Conservation (phyloP, 148 eudicot genomes). For the Fagopyrum esculentum region DNA sequence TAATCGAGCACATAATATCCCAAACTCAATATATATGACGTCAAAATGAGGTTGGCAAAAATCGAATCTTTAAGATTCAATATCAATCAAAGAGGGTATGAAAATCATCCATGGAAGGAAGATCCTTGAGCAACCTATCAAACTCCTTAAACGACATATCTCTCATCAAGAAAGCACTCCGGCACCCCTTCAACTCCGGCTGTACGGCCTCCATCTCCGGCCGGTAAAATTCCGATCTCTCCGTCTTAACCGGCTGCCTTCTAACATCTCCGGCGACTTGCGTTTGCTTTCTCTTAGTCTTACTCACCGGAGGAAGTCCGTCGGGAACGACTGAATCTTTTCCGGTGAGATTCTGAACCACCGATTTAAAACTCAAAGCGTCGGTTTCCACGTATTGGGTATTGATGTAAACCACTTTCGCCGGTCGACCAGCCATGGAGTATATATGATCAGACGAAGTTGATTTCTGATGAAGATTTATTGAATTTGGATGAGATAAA, state of each 20-base stretch:
- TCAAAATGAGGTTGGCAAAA: background rate
- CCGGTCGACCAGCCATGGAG: constrained; percentile 12
- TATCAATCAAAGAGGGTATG: constrained; percentile 18
- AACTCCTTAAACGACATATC: constrained; percentile 37
- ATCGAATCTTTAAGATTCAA: background rate
- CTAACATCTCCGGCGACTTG: background rate
- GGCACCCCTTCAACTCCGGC: background rate
- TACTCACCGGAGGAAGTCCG: background rate
- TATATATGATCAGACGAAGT: background rate
- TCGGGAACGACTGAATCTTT: constrained; percentile 29
- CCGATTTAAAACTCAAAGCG: constrained; percentile 65
- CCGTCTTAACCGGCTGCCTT: background rate
- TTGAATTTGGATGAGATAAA: background rate
- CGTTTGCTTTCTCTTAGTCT: background rate
- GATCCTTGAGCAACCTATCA: constrained; percentile 33
- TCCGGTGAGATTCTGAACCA: constrained; percentile 77
- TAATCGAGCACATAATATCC: background rate
- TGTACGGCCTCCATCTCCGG: background rate
- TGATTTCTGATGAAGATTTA: background rate
- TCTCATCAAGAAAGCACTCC: constrained; percentile 17
- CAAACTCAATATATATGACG: background rate
- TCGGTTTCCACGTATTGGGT: constrained; percentile 70
- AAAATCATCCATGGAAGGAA: constrained; percentile 42
- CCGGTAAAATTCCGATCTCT: background rate
- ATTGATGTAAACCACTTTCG: constrained; percentile 61